A percentile compares a stretch with the other conserved stretches of the same genome.
Conservation (phyloP, 371 early-diverging fungal species). For the Mortierella sp. region DNA sequence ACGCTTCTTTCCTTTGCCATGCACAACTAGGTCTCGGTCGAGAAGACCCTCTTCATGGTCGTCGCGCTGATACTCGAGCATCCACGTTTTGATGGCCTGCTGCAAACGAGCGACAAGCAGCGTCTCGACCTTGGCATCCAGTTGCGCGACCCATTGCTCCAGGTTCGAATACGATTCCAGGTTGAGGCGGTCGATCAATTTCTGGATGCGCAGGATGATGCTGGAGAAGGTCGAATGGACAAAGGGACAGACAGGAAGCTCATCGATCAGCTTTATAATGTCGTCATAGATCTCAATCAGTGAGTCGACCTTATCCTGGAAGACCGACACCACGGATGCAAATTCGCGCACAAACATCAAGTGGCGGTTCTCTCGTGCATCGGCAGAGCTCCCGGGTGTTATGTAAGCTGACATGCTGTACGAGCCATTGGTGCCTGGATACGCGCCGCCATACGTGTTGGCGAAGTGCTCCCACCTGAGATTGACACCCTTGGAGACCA, state of each 20-base stretch:
- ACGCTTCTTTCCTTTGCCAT: constrained; percentile 61
- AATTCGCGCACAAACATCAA: constrained; percentile 96
- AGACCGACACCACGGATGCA: constrained; percentile 87
- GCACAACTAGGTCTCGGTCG: constrained; percentile 55
- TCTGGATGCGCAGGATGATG: constrained; percentile 87
- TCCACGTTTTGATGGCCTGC: constrained; percentile 84
- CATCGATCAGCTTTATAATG: constrained; percentile 81
- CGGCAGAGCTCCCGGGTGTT: constrained; percentile 64
- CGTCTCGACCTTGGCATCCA: constrained; percentile 86
- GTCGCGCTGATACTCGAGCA: constrained; percentile 70
- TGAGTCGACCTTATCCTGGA: constrained; percentile 94
- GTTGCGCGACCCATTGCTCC: constrained; percentile 86
- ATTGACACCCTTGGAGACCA: constrained; percentile 89
- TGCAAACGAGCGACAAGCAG: constrained; percentile 84
- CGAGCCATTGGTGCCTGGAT: background rate
- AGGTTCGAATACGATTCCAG: constrained; percentile 95
- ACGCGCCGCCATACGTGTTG: constrained; percentile 53
- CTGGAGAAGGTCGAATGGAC: constrained; percentile 73
- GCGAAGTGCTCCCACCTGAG: constrained; percentile 98
- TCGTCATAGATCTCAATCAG: constrained; percentile 86
- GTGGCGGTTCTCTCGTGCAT: constrained; percentile 86
- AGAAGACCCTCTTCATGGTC: constrained; percentile 66
- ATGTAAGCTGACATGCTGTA: constrained; percentile 65
- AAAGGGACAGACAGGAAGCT: constrained; percentile 87
- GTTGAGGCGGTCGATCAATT: constrained; percentile 90